Evolutionary conservation across 2,329 filamentous ascomycete species (phyloP), one percentile per base, ranked within the genome.

Genomic region (Cladophialophora bantiana): DNA sequence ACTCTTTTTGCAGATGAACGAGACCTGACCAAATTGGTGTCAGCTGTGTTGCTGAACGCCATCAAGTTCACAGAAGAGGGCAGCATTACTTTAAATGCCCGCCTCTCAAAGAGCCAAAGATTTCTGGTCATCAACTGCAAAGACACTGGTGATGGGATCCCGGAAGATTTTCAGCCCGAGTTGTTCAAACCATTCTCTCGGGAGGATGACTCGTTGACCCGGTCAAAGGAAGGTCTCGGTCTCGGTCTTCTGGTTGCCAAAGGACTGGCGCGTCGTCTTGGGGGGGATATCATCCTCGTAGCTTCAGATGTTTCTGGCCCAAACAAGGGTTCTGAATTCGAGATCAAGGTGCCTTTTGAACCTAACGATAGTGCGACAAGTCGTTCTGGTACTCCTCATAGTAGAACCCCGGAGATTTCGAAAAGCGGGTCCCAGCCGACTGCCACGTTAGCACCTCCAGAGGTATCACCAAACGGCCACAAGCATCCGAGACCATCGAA

Each of bases 161-260:
- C 88, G 0, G 83, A 85, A 57, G 86, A 85, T 12, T 91, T 91
- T 72, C 77, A 89, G 58, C 86, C 87, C 0, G 85, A 86, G 62
- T 80, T 92, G 0, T 92, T 91, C 79, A 89, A 89, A 70, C 86
- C 89, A 0, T 91, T 91, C 75, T 87, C 89, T 31, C 84, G 89
- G 67, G 86, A 90, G 76, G 89, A 92, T 74, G 84, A 87, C 59
- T 90, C 89, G 1, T 85, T 88, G 13, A 90, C 88, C 6, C 82
- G 89, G 52, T 84, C 85, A 68, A 89, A 85, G 74, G 89, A 92
- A 75, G 89, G 89, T 0, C 80, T 91, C 2, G 89, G 89, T 0
- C 79, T 92, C 6, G 89, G 89, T 34, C 78, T 92, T 10, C 83
- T 91, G 73, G 89, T 91, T n/a, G 89, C 89, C 0, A 91, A 91